phyloP scores from a whole-genome alignment of 2,329 filamentous ascomycete genomes.

The Epichloe uncinata region DNA sequence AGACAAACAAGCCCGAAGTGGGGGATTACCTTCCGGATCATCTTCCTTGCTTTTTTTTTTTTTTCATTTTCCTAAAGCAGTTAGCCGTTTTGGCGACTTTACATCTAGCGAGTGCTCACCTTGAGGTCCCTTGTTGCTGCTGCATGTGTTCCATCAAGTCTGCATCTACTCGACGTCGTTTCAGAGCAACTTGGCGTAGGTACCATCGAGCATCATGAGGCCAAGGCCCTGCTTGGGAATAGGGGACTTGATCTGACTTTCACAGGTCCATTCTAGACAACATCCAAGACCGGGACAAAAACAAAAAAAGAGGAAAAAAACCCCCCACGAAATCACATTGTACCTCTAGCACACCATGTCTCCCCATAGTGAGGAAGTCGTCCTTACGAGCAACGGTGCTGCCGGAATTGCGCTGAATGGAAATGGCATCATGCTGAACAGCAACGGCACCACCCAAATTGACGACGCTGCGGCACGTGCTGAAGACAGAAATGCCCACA shows the following conservation, averaged over 20 bases:
- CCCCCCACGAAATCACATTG: not conserved
- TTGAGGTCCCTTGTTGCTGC: no score
- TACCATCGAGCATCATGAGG: no score
- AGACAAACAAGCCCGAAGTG: not conserved
- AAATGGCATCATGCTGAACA: slow-evolving; percentile 4
- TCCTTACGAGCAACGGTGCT: slow-evolving; percentile 15
- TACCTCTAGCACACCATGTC: slow-evolving; percentile 15
- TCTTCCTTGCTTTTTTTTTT: not conserved
- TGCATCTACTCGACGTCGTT: no score
- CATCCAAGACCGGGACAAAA: no score
- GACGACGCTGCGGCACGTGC: not conserved
- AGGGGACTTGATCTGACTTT: no score
- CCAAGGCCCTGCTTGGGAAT: no score
- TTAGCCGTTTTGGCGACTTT: no score
- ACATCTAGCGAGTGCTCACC: no score
- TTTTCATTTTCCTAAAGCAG: not conserved
- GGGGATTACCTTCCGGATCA: not conserved
- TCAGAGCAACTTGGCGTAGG: no score
- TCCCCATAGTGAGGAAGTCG: slow-evolving; percentile 21
- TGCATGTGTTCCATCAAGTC: no score
- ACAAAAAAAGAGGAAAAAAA: no score
- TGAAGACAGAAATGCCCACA: slow-evolving; percentile 1
- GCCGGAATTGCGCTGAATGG: slow-evolving; percentile 6
- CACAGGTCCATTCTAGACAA: no score
- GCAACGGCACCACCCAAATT: not conserved